phyloP scores from a whole-genome alignment of 2,329 filamentous ascomycete species.

The Alternaria sp. region DNA sequence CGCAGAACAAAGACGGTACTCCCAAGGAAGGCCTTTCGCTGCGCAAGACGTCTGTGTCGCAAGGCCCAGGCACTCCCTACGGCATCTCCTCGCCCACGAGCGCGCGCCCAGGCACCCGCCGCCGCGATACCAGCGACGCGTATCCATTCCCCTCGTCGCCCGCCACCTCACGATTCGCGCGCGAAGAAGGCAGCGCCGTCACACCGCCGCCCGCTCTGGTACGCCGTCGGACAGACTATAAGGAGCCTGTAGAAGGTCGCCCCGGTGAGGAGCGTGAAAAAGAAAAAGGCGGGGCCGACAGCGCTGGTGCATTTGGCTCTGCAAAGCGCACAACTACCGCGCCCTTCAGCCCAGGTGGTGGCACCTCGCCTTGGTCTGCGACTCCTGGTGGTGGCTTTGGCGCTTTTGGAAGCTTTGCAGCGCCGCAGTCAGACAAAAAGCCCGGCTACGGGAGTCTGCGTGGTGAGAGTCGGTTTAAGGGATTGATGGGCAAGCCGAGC shows the following conservation, averaged over 20 bases:
- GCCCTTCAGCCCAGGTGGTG: slow-evolving; percentile 59
- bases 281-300: slow-evolving; percentile 52
- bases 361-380: slow-evolving; percentile 64
- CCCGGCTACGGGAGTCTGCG: slow-evolving; percentile 68
- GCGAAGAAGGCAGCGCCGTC: slow-evolving; percentile 68
- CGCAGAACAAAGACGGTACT: slow-evolving; percentile 70
- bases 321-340: slow-evolving; percentile 64
- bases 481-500: slow-evolving; percentile 79
- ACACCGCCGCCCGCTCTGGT: slow-evolving; percentile 67
- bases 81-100: slow-evolving; percentile 76
- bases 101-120: slow-evolving; percentile 75
- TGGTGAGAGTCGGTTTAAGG: slow-evolving; percentile 84
- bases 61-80: slow-evolving; percentile 68
- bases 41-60: slow-evolving; percentile 84
- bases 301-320: slow-evolving; percentile 56
- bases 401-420: slow-evolving; percentile 88
- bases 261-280: slow-evolving; percentile 60
- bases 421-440: slow-evolving; percentile 69
- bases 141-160: slow-evolving; percentile 66
- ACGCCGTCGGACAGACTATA: slow-evolving; percentile 67
- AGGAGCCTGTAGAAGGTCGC: slow-evolving; percentile 54
- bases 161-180: slow-evolving; percentile 63
- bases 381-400: slow-evolving; percentile 71
- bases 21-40: slow-evolving; percentile 65
- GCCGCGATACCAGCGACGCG: slow-evolving; percentile 83